Percentiles rank a stretch among this genome's conserved stretches.
Conservation (phyloP, 1,284 basidiomycete genomes). For the Papiliotrema nemorosa region DNA sequence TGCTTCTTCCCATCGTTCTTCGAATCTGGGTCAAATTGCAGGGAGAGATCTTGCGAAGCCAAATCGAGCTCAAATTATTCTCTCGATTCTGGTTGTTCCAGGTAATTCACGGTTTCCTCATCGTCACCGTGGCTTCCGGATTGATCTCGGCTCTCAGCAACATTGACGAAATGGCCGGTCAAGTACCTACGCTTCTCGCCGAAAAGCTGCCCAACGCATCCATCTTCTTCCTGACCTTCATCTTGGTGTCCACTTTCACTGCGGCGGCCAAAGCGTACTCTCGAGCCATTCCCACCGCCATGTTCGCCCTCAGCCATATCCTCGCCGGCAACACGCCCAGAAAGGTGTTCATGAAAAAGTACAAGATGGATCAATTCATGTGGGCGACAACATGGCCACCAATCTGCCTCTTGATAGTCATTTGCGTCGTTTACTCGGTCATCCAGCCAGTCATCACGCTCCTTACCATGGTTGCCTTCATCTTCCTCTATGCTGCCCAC, state of each 20-base stretch:
- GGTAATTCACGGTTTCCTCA: constrained; percentile 85
- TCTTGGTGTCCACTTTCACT: constrained; percentile 55
- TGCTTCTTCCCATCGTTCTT: constrained; percentile 82
- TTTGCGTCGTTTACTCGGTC: constrained; percentile 48
- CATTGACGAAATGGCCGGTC: constrained; percentile 61
- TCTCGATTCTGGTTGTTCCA: constrained; percentile 88
- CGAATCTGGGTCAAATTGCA: constrained; percentile 47
- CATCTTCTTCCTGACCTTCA: constrained; percentile 88
- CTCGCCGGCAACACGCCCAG: constrained; percentile 88
- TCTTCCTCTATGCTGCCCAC: constrained; percentile 46
- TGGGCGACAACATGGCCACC: constrained; percentile 44
- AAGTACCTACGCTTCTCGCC: constrained; percentile 66
- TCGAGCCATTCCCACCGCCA: constrained; percentile 66
- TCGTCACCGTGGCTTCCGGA: constrained; percentile 77
- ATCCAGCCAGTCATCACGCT: constrained; percentile 48
- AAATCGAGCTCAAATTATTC: constrained; percentile 87
- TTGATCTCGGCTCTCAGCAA: constrained; percentile 65
- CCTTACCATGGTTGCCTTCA: constrained; percentile 38
- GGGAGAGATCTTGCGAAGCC: constrained; percentile 54
- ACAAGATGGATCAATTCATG: constrained; percentile 35
- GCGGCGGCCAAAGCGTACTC: constrained; percentile 75
- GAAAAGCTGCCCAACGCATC: constrained; percentile 74
- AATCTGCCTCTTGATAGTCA: constrained; percentile 39
- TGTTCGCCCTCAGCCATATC: constrained; percentile 83
- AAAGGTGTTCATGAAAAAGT: constrained; percentile 42